Evolutionary conservation across 345 rosid species (phyloP).

Genomic region (Acer campestre): DNA sequence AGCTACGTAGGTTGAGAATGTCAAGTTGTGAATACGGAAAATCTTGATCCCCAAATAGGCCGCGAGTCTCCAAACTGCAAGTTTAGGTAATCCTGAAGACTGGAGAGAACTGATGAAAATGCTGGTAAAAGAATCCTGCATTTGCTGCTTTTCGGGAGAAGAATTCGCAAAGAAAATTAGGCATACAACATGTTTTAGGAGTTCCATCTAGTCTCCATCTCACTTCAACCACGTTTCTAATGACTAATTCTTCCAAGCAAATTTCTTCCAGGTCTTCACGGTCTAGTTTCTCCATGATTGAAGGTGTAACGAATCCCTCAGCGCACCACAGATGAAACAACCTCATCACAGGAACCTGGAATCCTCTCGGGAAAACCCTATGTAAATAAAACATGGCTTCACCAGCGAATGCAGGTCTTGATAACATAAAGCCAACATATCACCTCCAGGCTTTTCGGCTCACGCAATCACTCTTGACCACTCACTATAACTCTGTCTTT

Average conservation of each 20-base stretch:
- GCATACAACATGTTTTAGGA: slow-evolving; percentile 33
- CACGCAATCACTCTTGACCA: background rate
- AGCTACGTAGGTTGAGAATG: background rate
- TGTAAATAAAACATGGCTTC: slow-evolving; percentile 36
- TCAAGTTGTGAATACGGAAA: background rate
- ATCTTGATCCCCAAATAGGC: slow-evolving; percentile 1
- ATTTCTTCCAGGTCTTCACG: slow-evolving; percentile 21
- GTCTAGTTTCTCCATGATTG: background rate
- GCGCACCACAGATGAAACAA: slow-evolving; percentile 37
- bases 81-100: background rate
- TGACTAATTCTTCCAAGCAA: slow-evolving; percentile 23
- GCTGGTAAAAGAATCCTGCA: slow-evolving; percentile 28
- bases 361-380: slow-evolving; percentile 35
- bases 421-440: slow-evolving; percentile 21
- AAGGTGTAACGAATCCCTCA: slow-evolving; percentile 26
- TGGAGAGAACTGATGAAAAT: background rate
- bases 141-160: slow-evolving; percentile 7
- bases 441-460: background rate
- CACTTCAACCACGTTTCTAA: slow-evolving; percentile 29
- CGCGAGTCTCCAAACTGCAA: slow-evolving; percentile 21
- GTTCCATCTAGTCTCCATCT: slow-evolving; percentile 39
- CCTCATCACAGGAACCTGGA: slow-evolving; percentile 35
- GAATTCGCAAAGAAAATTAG: slow-evolving; percentile 4
- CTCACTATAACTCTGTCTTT: background rate
- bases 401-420: slow-evolving; percentile 11